Percentiles rank a stretch among this genome's conserved stretches.
phyloP scores from a whole-genome alignment of 139 green algal species.

The Chlorella sp. region DNA sequence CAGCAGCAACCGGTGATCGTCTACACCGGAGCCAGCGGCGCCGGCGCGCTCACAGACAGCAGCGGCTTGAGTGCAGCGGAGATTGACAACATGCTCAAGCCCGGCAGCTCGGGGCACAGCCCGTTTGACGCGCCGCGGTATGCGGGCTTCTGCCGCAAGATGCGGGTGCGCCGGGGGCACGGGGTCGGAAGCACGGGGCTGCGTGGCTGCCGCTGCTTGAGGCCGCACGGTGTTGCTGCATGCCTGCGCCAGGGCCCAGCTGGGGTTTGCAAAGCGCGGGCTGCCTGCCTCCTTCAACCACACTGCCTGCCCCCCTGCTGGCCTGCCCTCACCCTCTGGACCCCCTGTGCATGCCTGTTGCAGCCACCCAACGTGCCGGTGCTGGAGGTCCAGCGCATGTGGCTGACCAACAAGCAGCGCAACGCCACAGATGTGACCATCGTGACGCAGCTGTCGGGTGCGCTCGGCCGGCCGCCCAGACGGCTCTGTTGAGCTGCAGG shows the following conservation, averaged over 20 bases:
- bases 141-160: constrained; percentile 32
- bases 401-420: constrained; percentile 32
- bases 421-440: constrained; percentile 37
- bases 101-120: constrained; percentile 6
- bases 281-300: too few relatives aligned
- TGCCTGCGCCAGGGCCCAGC: background rate
- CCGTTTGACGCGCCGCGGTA: constrained; percentile 19
- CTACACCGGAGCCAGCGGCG: background rate
- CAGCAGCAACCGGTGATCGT: too few relatives aligned
- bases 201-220: too few relatives aligned
- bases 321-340: too few relatives aligned
- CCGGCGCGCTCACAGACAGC: background rate
- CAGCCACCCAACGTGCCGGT: constrained; percentile 37
- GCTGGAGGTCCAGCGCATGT: constrained; percentile 35
- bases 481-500: background rate
- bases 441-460: constrained; percentile 45
- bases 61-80: background rate
- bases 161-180: constrained; percentile 9
- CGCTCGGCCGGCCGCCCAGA: background rate
- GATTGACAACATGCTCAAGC: constrained; percentile 13
- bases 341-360: too few relatives aligned
- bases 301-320: background rate
- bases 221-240: background rate
- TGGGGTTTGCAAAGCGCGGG: too few relatives aligned
- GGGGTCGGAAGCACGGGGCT: background rate